These are phyloP conservation scores for Lathyrus sativus DNA, from an alignment of 306 rosid genomes.

Conservation along the genomic window DNA sequence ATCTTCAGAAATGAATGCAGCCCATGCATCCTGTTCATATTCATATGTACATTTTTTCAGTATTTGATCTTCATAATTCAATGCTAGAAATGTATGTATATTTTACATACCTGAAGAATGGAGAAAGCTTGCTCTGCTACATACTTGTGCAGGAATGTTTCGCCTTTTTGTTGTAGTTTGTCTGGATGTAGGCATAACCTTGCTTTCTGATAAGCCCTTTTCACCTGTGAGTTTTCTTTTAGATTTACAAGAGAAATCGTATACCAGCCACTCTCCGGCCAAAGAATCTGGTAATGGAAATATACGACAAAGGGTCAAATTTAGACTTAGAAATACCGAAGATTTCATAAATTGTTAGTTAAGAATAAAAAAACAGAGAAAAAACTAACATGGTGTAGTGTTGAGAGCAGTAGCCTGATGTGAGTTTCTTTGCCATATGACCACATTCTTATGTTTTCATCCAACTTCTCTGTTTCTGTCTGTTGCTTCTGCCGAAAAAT, in stretches of 20 bases:
- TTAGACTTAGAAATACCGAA: neutral
- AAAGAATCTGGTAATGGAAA: slow-evolving; percentile 59
- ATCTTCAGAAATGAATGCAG: slow-evolving; percentile 72
- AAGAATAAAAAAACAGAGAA: slow-evolving; percentile 12
- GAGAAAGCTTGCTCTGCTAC: slow-evolving; percentile 74
- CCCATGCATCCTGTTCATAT: slow-evolving; percentile 82
- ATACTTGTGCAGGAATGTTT: slow-evolving; percentile 67
- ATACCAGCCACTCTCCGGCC: slow-evolving; percentile 78
- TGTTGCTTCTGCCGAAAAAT: slow-evolving; percentile 39
- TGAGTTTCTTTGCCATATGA: slow-evolving; percentile 79
- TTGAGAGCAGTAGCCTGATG: slow-evolving; percentile 77
- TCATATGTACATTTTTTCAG: neutral
- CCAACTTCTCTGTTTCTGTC: slow-evolving; percentile 62
- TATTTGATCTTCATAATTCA: slow-evolving; percentile 20
- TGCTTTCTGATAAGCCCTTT: slow-evolving; percentile 87
- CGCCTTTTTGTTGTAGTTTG: slow-evolving; percentile 94
- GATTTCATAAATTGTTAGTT: neutral
- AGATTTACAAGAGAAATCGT: slow-evolving; percentile 61
- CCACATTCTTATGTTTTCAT: slow-evolving; percentile 77
- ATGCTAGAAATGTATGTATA: neutral
- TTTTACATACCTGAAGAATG: slow-evolving; percentile 72
- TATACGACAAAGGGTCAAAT: slow-evolving; percentile 34
- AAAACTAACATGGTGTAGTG: slow-evolving; percentile 70
- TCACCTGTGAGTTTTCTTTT: slow-evolving; percentile 67
- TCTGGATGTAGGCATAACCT: slow-evolving; percentile 89